These are phyloP conservation scores for Backusella tuberculispora DNA, from an alignment of 192 early-diverging fungal species.

Conservation along the genomic window DNA sequence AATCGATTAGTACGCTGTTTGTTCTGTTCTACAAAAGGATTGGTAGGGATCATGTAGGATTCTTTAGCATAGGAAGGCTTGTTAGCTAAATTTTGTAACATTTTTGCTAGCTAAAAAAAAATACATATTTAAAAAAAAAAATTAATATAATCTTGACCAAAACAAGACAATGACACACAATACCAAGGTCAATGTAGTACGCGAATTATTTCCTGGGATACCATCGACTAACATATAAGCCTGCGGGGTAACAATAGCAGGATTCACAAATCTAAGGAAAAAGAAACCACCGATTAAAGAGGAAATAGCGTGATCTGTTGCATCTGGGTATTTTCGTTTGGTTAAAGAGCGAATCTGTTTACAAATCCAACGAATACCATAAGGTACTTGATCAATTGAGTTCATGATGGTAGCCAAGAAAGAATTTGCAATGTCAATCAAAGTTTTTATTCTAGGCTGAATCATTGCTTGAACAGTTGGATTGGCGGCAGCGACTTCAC, in stretches of 20 bases:
- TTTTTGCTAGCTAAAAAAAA: conserved; percentile 73
- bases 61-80: conserved; percentile 92
- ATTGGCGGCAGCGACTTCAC: conserved; percentile 81
- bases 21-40: conserved; percentile 89
- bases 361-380: conserved; percentile 98
- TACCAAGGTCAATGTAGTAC: conserved; percentile 90
- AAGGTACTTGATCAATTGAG: conserved; percentile 87
- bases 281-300: conserved; percentile 97
- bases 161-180: neutral
- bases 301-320: conserved; percentile 87
- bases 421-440: conserved; percentile 85
- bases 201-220: conserved; percentile 77
- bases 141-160: neutral
- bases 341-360: conserved; percentile 95
- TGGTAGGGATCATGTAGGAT: conserved; percentile 84
- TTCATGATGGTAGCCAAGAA: conserved; percentile 90
- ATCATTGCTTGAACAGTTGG: conserved; percentile 84
- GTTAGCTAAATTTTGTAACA: conserved; percentile 95
- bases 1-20: conserved; percentile 83
- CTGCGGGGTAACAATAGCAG: conserved; percentile 95
- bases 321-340: conserved; percentile 92
- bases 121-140: neutral
- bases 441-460: conserved; percentile 72
- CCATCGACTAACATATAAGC: conserved; percentile 91
- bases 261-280: conserved; percentile 95